phyloP scores from a whole-genome alignment of 257 asterid species.

The Lavandula angustifolia region DNA sequence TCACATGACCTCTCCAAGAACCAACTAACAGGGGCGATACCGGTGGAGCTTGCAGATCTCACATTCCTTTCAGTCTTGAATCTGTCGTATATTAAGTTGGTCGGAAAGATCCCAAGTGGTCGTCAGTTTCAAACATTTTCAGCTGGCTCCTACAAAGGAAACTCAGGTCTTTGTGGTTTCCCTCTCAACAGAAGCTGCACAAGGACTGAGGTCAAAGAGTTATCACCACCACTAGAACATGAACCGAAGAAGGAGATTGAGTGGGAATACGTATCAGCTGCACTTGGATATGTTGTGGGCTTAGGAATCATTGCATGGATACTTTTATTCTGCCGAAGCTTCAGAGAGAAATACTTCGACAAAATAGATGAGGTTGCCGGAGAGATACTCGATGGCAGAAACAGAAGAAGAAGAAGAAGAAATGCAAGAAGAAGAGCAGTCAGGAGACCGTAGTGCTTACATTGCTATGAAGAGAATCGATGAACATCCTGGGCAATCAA shows the following conservation, averaged over 20 bases:
- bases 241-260: background rate
- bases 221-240: background rate
- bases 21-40: slow-evolving; percentile 38
- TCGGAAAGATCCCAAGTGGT: background rate
- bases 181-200: background rate
- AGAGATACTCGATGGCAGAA: too few relatives aligned
- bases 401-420: background rate
- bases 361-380: slow-evolving; percentile 1
- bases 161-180: background rate
- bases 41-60: slow-evolving; percentile 34
- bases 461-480: too few relatives aligned
- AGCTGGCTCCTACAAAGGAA: slow-evolving; percentile 9
- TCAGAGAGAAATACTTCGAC: background rate
- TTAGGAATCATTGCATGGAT: slow-evolving; percentile 19
- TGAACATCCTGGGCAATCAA: too few relatives aligned
- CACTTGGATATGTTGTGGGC: slow-evolving; percentile 29
- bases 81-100: background rate
- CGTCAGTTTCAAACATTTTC: background rate
- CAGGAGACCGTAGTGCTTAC: too few relatives aligned
- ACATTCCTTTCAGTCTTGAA: slow-evolving; percentile 31
- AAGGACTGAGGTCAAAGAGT: background rate
- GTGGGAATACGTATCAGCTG: slow-evolving; percentile 20
- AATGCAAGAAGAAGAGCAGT: background rate
- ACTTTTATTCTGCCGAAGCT: background rate
- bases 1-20: slow-evolving; percentile 48